A percentile compares a stretch with the other conserved stretches of the same genome.
These are phyloP conservation scores for Incumbomyces lentus DNA, from an alignment of 2,329 filamentous ascomycete genomes.

Conservation along the genomic window DNA sequence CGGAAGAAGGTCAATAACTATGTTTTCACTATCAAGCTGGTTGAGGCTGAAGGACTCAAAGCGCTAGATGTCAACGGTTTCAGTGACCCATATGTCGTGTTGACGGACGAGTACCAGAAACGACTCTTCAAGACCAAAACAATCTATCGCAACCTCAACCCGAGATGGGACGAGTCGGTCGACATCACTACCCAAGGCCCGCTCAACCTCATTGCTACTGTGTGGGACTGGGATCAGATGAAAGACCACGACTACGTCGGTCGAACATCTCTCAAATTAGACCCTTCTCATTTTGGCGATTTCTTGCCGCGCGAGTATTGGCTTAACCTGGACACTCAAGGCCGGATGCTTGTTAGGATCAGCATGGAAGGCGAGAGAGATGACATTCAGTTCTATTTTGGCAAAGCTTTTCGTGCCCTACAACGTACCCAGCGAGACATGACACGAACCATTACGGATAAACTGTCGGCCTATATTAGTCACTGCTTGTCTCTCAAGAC, in stretches of 20 bases:
- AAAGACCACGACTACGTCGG: constrained; percentile 97
- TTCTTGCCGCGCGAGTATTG: constrained; percentile 94
- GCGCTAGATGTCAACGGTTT: constrained; percentile 92
- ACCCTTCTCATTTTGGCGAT: constrained; percentile 92
- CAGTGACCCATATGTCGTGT: constrained; percentile 93
- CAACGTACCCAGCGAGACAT: constrained; percentile 96
- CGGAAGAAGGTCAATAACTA: constrained; percentile 71
- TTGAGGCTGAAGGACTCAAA: constrained; percentile 94
- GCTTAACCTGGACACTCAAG: constrained; percentile 94
- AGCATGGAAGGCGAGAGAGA: constrained; percentile 98
- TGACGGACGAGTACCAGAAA: constrained; percentile 96
- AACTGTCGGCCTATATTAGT: constrained; percentile 91
- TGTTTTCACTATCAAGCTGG: constrained; percentile 97
- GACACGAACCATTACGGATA: constrained; percentile 96
- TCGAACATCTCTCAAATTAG: constrained; percentile 92
- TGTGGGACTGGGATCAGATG: constrained; percentile 97
- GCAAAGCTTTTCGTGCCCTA: constrained; percentile 87
- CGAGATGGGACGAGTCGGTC: constrained; percentile 92
- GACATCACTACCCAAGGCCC: constrained; percentile 89
- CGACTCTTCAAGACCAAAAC: constrained; percentile 89
- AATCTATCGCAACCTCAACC: constrained; percentile 80
- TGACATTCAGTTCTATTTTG: constrained; percentile 97
- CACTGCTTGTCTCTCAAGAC: constrained; percentile 76
- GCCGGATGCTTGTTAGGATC: constrained; percentile 74
- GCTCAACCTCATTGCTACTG: constrained; percentile 88